phyloP scores from a whole-genome alignment of 108 stramenopile genomes.

The Cyclotella sp. region DNA sequence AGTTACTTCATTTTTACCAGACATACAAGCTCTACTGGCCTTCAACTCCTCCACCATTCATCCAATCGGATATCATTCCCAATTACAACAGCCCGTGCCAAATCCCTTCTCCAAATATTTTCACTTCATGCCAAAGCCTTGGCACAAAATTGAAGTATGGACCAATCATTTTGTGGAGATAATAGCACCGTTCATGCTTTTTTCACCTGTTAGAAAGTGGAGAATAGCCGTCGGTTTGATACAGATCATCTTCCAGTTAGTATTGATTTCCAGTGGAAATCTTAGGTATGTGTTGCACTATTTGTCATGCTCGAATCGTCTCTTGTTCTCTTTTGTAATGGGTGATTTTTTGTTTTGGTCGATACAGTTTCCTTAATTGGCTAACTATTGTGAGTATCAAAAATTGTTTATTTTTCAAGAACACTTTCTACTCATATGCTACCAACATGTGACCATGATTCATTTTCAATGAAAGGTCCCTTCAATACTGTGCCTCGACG shows the following conservation, averaged over 20 bases:
- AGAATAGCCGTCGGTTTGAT: constrained; percentile 58
- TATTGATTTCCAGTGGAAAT: constrained; percentile 63
- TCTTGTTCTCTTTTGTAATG: not conserved
- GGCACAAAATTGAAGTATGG: constrained; percentile 67
- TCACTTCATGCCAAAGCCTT: constrained; percentile 61
- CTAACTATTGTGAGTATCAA: constrained; percentile 56
- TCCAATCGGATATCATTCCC: not conserved
- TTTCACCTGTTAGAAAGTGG: constrained; percentile 45
- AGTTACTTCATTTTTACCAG: not conserved
- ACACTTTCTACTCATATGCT: too few relatives aligned
- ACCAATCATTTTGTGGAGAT: constrained; percentile 77
- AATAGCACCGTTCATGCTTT: constrained; percentile 63
- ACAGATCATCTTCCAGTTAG: constrained; percentile 66
- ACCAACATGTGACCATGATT: not conserved
- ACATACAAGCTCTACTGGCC: not conserved
- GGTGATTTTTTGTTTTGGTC: not conserved
- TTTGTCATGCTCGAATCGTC: not conserved
- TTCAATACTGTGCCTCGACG: constrained; percentile 63
- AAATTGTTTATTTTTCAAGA: not conserved
- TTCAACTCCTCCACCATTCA: not conserved
- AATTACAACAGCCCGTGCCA: constrained; percentile 51
- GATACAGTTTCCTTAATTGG: constrained; percentile 68
- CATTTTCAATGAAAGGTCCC: constrained; percentile 17
- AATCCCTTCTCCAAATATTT: constrained; percentile 68
- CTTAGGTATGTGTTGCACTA: constrained; percentile 20